A percentile compares a stretch with the other conserved stretches of the same genome.
These are phyloP conservation scores for Leccinum variabile DNA, from an alignment of 1,284 basidiomycete species.

Conservation along the genomic window DNA sequence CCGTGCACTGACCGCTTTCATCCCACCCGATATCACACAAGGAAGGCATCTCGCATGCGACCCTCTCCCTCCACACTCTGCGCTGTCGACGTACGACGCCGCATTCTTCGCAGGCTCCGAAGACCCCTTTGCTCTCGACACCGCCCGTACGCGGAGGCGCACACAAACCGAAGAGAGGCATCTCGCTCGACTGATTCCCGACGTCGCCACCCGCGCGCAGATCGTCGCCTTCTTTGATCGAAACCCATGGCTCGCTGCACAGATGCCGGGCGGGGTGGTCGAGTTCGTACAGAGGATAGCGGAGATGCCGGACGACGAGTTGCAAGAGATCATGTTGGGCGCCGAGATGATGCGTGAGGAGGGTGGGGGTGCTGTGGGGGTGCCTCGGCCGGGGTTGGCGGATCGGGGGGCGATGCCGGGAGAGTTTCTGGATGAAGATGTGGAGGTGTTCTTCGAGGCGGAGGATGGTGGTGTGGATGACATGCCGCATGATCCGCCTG, in stretches of 20 bases:
- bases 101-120: slow-evolving; percentile 70
- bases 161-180: slow-evolving; percentile 46
- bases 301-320: slow-evolving; percentile 55
- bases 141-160: slow-evolving; percentile 40
- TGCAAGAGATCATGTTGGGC: slow-evolving; percentile 58
- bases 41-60: slow-evolving; percentile 71
- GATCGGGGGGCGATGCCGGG: slow-evolving; percentile 41
- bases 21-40: slow-evolving; percentile 56
- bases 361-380: slow-evolving; percentile 29
- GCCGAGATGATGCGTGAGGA: slow-evolving; percentile 38
- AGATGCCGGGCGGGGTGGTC: slow-evolving; percentile 63
- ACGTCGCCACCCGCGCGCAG: slow-evolving; percentile 54
- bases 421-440: slow-evolving; percentile 25
- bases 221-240: slow-evolving; percentile 42
- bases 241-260: slow-evolving; percentile 44
- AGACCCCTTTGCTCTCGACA: slow-evolving; percentile 42
- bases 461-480: slow-evolving; percentile 25
- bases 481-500: not conserved
- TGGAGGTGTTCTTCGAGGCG: slow-evolving; percentile 28
- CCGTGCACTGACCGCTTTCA: slow-evolving; percentile 60
- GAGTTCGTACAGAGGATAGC: slow-evolving; percentile 54
- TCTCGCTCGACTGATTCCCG: slow-evolving; percentile 57
- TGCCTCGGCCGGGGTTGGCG: slow-evolving; percentile 41
- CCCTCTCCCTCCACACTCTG: slow-evolving; percentile 70
- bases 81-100: slow-evolving; percentile 62